Evolutionary conservation across 345 rosid genomes (phyloP), one percentile per base, ranked within the genome.

Genomic region (Raphanus sativus): DNA sequence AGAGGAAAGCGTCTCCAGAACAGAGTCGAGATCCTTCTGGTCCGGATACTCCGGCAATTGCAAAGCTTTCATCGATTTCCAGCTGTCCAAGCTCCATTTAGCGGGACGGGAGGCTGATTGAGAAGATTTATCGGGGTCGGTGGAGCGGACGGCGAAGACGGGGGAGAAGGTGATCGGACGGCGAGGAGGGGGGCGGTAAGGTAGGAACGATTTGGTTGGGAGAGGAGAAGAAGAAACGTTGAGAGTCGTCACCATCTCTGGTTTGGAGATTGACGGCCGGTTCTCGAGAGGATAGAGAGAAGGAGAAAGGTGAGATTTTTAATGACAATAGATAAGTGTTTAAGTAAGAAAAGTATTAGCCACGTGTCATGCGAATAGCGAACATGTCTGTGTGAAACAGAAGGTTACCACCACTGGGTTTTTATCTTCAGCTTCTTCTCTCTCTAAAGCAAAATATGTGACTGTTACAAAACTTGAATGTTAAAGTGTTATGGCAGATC

Each of bases 31-130:
- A 77, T 89, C 92, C 40, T 63, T 83, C 67, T 83, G 86, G 71
- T 78, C 76, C 60, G 89, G 92, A 42, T 89, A 89, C 21, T 89
- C 88, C 28, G 92, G 92, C 0, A 83, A 77, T 80, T 87, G 92
- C 68, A 89, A 71, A 10, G 88, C 92, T 81, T 84, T 85, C 87
- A 75, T 87, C 21, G 88, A 74, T 80, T 82, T 89, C 92, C 92
- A 89, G 70, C 89, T 83, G 6, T 88, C 90, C 0, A 83, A 4
- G 17, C 80, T 73, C 92, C 92, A 89, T 82, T 81, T 83, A 32
- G 77, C 76, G 1, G 84, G 30, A 56, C 36, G 76, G 38, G 72
- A 64, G 79, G 75, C 1, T 48, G 77, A 60, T 68, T 69, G 66
- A 0, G 65, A 0, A 17, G 81, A 62, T 64, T 85, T 63, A 78